Base-by-base conservation (phyloP, 116 monocot species). In the Thalassia testudinum region DNA sequence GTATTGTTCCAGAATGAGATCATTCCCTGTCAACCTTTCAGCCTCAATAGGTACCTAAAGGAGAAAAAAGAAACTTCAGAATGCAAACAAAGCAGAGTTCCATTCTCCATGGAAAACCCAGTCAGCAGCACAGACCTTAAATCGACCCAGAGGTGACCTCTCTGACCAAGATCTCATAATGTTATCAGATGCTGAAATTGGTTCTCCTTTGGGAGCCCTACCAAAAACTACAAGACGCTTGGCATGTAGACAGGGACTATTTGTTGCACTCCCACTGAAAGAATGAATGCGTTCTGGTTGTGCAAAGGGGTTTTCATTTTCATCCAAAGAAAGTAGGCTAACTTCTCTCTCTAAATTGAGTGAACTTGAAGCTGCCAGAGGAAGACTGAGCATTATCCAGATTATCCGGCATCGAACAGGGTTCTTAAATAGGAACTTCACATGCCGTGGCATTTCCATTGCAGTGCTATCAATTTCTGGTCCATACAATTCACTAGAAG, bases 141-240 rank as follows among this genome's bases (percentile, higher is more conserved):
- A 90, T 51, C 99, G 82, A 28, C 70, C 60, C 58, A 78, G 38
- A 42, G 85, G 79, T 68, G 82, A 28, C 64, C 75, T 85, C 12
- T 86, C 86, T 44, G 74, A 62, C 38, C 65, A 78, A 26, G 60
- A 61, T 73, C 50, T 82, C 62, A 80, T 69, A 58, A 75, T 78
- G 62, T 77, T 75, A 47, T 83, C 86, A 52, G 67, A 56, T 45
- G 25, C 62, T 8, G 58, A 12, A 21, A 70, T 54, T 12, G 58
- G 52, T 19, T 80, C 83, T 57, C 61, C 66, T 45, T 59, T 66
- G 44, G 74, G 60, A 52, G 86, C 66, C 1, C 65, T 78, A 28
- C 99, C 99, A 58, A 75, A 79, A 27, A 90, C 86, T 24, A 99
- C 53, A 64, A 99, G 40, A 42, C 86, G 57, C 66, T 90, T 99